phyloP scores from a whole-genome alignment of 257 asterid genomes.

The Solanum gracilifrons region DNA sequence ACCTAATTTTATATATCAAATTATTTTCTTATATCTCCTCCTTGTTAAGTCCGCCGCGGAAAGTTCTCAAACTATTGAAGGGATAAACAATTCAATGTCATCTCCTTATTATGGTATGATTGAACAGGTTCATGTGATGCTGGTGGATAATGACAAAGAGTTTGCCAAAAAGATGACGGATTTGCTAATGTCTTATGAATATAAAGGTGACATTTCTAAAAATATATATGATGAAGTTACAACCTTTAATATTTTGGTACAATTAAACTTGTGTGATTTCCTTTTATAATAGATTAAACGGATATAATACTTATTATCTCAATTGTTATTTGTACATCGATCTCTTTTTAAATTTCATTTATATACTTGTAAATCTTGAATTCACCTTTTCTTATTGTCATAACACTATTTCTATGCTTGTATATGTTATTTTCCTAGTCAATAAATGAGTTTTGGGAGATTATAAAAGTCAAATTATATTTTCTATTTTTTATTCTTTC shows the following conservation, averaged over 20 bases:
- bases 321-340: neutral
- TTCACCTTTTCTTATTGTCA: neutral
- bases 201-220: neutral
- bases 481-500: neutral
- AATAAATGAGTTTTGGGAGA: neutral
- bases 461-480: too few species aligned
- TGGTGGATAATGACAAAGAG: neutral
- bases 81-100: neutral
- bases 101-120: neutral
- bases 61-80: neutral
- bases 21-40: too few species aligned
- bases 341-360: neutral
- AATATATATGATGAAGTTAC: neutral
- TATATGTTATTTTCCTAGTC: neutral
- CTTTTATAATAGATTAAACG: neutral
- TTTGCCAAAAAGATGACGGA: neutral
- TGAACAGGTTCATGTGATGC: neutral
- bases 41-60: neutral
- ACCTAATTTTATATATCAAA: neutral
- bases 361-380: neutral
- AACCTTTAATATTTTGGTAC: neutral
- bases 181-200: neutral
- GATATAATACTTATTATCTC: neutral
- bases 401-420: neutral
- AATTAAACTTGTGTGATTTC: neutral